These are phyloP conservation scores for Colletotrichum chrysophilum DNA, from an alignment of 2,329 filamentous ascomycete genomes.

Conservation along the genomic window DNA sequence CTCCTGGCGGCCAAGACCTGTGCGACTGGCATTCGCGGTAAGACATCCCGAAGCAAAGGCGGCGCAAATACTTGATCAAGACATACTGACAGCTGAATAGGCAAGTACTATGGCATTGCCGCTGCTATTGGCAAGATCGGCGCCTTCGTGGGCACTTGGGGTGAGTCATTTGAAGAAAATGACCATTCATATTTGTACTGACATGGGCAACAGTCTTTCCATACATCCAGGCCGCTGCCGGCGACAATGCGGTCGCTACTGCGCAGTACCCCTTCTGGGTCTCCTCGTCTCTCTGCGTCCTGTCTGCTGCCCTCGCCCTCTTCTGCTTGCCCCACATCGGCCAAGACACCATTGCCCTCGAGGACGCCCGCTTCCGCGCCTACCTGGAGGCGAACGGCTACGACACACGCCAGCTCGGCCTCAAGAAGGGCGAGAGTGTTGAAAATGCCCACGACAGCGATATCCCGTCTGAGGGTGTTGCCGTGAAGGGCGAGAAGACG, in stretches of 20 bases:
- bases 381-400: constrained; percentile 79
- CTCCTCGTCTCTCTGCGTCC: constrained; percentile 76
- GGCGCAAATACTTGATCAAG: background rate
- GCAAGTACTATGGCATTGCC: constrained; percentile 70
- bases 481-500: background rate
- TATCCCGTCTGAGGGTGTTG: background rate
- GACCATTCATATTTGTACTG: background rate
- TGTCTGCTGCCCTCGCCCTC: constrained; percentile 65
- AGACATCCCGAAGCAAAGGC: background rate
- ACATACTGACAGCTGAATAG: background rate
- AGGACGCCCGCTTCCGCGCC: constrained; percentile 77
- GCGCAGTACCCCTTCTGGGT: constrained; percentile 93
- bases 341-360: constrained; percentile 82
- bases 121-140: constrained; percentile 78
- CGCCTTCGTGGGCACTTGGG: constrained; percentile 83
- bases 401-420: constrained; percentile 66
- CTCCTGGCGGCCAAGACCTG: constrained; percentile 86
- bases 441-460: background rate
- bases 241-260: constrained; percentile 54
- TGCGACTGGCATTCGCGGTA: constrained; percentile 83
- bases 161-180: background rate
- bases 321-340: constrained; percentile 78
- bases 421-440: constrained; percentile 37
- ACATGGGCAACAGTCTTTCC: constrained; percentile 65
- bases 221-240: constrained; percentile 69